These are phyloP conservation scores for Plectosphaerella sp. DNA, from an alignment of 2,329 filamentous ascomycete genomes.

Conservation along the genomic window DNA sequence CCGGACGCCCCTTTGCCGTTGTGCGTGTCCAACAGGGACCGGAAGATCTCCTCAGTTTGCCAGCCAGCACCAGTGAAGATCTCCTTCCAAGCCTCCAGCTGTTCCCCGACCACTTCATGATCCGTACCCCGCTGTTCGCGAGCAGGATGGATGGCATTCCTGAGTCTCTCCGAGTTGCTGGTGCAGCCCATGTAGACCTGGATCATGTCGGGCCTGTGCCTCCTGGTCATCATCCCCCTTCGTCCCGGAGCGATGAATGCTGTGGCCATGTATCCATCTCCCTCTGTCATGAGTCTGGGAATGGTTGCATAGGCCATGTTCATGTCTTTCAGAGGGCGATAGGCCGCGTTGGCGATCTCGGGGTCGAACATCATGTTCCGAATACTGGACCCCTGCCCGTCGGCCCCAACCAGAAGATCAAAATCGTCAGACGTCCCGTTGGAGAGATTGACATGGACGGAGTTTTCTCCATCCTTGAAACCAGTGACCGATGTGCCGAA, in stretches of 20 bases:
- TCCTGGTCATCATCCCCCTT: slow-evolving; percentile 34
- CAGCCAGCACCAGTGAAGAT: slow-evolving; percentile 39
- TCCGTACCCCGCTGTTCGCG: slow-evolving; percentile 10
- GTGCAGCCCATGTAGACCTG: slow-evolving; percentile 32
- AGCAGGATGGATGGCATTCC: slow-evolving; percentile 18
- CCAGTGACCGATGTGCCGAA: slow-evolving; percentile 25
- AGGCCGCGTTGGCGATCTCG: slow-evolving; percentile 12
- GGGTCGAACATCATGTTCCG: slow-evolving; percentile 28
- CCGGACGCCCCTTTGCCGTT: background rate
- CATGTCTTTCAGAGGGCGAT: slow-evolving; percentile 12
- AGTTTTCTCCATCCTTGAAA: slow-evolving; percentile 11
- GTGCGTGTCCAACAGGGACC: slow-evolving; percentile 30
- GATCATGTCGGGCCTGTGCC: slow-evolving; percentile 27
- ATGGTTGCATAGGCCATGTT: slow-evolving; percentile 21
- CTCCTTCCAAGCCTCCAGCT: slow-evolving; percentile 27
- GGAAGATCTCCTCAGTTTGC: slow-evolving; percentile 36
- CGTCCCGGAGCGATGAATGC: slow-evolving; percentile 27
- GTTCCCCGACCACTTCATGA: slow-evolving; percentile 25
- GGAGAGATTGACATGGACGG: slow-evolving; percentile 26
- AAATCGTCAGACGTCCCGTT: slow-evolving; percentile 36
- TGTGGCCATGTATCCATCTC: slow-evolving; percentile 30
- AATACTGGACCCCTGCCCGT: slow-evolving; percentile 45
- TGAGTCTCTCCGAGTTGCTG: slow-evolving; percentile 17
- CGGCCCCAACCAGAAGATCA: slow-evolving; percentile 50
- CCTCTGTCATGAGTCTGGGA: slow-evolving; percentile 15